Base-by-base conservation (phyloP, 2,329 filamentous ascomycete species). In the Didymella segeticola region DNA sequence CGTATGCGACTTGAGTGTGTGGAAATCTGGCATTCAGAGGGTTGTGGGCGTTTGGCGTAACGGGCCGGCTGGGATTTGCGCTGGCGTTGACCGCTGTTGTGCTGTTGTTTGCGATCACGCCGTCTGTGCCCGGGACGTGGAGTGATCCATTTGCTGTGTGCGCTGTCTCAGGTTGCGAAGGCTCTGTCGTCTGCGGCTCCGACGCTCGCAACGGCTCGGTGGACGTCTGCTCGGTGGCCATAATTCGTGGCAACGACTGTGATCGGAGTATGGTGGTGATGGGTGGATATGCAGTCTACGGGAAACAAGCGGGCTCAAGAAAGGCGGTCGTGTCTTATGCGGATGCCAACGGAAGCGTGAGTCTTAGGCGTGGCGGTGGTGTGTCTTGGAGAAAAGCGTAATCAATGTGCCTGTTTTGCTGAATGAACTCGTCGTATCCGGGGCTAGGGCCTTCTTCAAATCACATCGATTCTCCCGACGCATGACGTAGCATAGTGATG, bases 1-100 rank as follows among this genome's bases (percentile, higher is more conserved):
- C 67, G 61, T 72, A 77, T 2, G 66, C 64, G 56, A 78, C 57
- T 57, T 78, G 76, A 1, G 75, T 77, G 47, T 75, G 71, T 26
- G 77, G 73, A 39, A 70, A 73, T n/a, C 68, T 56, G 19, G 74
- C 68, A 27, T 72, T 71, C 39, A 49, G 39, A 17, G 27, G 27
- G 29, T 54, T 49, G 45, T 54, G 39, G 6, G 60, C 61, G 37
- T 66, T 69, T 22, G 66, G 66, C 20, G 69, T 74, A 30, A 63
- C 52, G n/a, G 67, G 64, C 25, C 67, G 57, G 52, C 64, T 72
- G 30, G 60, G 54, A 20, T 56, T 60, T 8, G 61, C 58, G 50
- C 61, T 64, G 47, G 61, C 49, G 43, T 62, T 59, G 49, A 54
- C 53, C 15, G 47, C 57, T 30, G 38, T 53, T 25, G 56, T 56